phyloP scores from a whole-genome alignment of 352 stramenopile species.

The Phytophthora nicotianae region DNA sequence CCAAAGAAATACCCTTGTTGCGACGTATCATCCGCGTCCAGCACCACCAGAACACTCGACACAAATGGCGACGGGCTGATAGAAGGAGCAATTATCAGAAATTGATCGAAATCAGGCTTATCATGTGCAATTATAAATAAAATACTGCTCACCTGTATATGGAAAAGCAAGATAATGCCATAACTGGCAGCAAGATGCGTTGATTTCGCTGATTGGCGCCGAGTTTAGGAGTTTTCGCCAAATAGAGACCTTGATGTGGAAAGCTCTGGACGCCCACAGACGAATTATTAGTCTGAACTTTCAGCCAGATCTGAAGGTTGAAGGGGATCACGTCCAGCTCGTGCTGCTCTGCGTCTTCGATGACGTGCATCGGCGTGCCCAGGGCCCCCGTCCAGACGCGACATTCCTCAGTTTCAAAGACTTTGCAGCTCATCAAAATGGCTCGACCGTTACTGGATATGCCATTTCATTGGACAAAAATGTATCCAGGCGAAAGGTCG shows the following conservation, averaged over 20 bases:
- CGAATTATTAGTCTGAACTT: not conserved
- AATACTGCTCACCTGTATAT: slow-evolving; percentile 52
- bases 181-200: slow-evolving; percentile 39
- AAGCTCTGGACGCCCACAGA: slow-evolving; percentile 7
- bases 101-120: not conserved
- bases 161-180: slow-evolving; percentile 41
- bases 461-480: slow-evolving; percentile 30
- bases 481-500: slow-evolving; percentile 37
- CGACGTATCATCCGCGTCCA: slow-evolving; percentile 41
- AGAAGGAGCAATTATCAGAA: slow-evolving; percentile 4
- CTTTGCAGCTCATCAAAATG: slow-evolving; percentile 20
- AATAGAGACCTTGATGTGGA: slow-evolving; percentile 30
- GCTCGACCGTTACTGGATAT: slow-evolving; percentile 2
- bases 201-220: slow-evolving; percentile 8
- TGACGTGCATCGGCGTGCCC: slow-evolving; percentile 29
- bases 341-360: slow-evolving; percentile 36
- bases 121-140: not conserved
- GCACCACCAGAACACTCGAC: slow-evolving; percentile 48
- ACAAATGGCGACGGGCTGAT: slow-evolving; percentile 62
- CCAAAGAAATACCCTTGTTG: slow-evolving; percentile 71
- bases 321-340: slow-evolving; percentile 36
- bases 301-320: slow-evolving; percentile 35
- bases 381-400: slow-evolving; percentile 50
- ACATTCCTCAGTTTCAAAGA: slow-evolving; percentile 43
- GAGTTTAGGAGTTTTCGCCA: slow-evolving; percentile 14